A percentile compares a stretch with the other conserved stretches of the same genome.
These are phyloP conservation scores for Puccinia triticina DNA, from an alignment of 1,284 basidiomycete genomes.

Conservation along the genomic window DNA sequence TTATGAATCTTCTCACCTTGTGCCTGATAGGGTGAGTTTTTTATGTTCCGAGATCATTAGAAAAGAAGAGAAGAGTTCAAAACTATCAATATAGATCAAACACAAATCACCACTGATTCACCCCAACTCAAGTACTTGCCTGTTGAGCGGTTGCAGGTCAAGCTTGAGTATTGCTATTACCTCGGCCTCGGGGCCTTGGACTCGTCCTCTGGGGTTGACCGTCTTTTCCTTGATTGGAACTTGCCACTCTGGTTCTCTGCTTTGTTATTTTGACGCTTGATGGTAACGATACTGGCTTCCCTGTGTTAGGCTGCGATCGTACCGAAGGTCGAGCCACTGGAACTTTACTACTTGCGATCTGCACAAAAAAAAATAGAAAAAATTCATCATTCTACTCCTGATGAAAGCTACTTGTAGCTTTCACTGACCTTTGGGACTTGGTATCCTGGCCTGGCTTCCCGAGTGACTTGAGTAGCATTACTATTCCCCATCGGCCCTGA, in stretches of 20 bases:
- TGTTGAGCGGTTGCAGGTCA: no score
- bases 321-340: slow-evolving; percentile 14
- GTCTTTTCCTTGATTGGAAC: neutral
- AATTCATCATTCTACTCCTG: neutral
- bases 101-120: no score
- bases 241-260: neutral
- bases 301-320: neutral
- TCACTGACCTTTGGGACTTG: neutral
- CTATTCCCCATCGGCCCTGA: neutral
- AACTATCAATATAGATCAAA: no score
- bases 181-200: neutral
- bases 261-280: slow-evolving; percentile 5
- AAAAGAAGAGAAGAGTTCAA: no score
- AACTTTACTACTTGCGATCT: neutral
- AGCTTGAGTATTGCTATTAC: neutral
- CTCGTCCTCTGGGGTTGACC: neutral
- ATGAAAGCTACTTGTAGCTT: neutral
- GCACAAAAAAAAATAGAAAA: neutral
- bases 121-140: no score
- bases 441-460: neutral
- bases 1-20: no score
- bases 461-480: neutral
- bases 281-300: neutral
- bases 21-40: no score
- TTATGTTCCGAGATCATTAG: no score